Evolutionary conservation across 2,329 filamentous ascomycete genomes (phyloP).

Genomic region (Myriangium duriaei): DNA sequence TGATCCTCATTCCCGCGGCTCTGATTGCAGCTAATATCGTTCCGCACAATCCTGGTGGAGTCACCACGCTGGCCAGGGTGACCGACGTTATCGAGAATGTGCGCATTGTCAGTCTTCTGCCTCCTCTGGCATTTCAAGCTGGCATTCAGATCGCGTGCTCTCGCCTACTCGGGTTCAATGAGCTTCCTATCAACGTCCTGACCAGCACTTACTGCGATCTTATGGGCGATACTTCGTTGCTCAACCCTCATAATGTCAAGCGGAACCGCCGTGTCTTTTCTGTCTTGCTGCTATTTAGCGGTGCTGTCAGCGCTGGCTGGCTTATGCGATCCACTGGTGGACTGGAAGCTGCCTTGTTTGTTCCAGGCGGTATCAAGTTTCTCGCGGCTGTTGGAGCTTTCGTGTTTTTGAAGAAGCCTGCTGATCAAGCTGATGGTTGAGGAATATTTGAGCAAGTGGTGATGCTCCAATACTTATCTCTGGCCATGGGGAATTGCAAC

Average conservation of each 20-base stretch:
- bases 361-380: constrained; percentile 35
- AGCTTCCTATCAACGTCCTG: constrained; percentile 43
- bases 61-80: constrained; percentile 14
- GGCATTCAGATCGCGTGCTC: constrained; percentile 42
- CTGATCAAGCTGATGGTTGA: no score
- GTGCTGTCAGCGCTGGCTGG: constrained; percentile 39
- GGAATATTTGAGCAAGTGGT: no score
- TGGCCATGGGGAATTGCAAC: no score
- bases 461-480: no score
- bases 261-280: constrained; percentile 36
- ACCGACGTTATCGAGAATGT: constrained; percentile 25
- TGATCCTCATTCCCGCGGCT: constrained; percentile 41
- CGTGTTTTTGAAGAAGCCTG: constrained; percentile 11
- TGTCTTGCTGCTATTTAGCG: constrained; percentile 35
- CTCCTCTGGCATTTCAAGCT: constrained; percentile 40
- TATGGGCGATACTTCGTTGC: constrained; percentile 37
- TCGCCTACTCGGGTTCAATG: constrained; percentile 39
- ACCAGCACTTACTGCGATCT: constrained; percentile 45
- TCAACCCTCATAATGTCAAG: constrained; percentile 38
- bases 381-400: constrained; percentile 23
- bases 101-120: constrained; percentile 33
- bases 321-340: constrained; percentile 31
- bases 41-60: constrained; percentile 29
- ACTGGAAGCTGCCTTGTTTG: constrained; percentile 33
- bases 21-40: constrained; percentile 37